Percentiles rank a stretch among this genome's conserved stretches.
phyloP scores from a whole-genome alignment of 1,284 basidiomycete species.

The Coniferiporia weirii region DNA sequence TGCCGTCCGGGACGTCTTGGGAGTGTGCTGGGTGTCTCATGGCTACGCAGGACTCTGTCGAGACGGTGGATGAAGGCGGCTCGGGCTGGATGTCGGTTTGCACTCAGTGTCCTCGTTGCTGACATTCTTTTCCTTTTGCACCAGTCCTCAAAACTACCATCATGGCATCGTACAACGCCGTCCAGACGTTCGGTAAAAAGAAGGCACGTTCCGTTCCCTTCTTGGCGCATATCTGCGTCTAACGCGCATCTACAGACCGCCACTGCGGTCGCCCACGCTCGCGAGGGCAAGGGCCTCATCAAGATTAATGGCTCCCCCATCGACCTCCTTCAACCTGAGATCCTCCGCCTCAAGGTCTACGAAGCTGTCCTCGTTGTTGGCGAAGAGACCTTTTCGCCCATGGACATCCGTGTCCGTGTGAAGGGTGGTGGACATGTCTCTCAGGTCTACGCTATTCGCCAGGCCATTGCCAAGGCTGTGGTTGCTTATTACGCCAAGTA shows the following conservation, averaged over 20 bases:
- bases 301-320: constrained; percentile 98
- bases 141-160: constrained; percentile 29
- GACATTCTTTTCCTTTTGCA: constrained; percentile 20
- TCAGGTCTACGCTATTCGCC: constrained; percentile 98
- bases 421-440: constrained; percentile 99
- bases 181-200: constrained; percentile 99
- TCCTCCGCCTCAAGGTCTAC: constrained; percentile 98
- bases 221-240: constrained; percentile 2
- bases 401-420: constrained; percentile 98
- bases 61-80: constrained; percentile 9
- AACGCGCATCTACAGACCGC: constrained; percentile 61
- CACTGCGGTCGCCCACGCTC: constrained; percentile 93
- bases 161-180: constrained; percentile 80
- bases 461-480: constrained; percentile 97
- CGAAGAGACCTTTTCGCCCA: constrained; percentile 75
- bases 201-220: constrained; percentile 55
- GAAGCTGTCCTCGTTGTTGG: constrained; percentile 90
- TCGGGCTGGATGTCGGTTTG: background rate
- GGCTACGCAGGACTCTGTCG: background rate
- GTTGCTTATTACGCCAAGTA: constrained; percentile 99
- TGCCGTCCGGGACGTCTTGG: background rate
- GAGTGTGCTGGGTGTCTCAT: background rate
- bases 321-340: constrained; percentile 89
- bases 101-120: background rate
- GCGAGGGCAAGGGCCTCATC: constrained; percentile 96